Evolutionary conservation across 352 stramenopile species (phyloP).

Genomic region (Phytophthora palmivora): DNA sequence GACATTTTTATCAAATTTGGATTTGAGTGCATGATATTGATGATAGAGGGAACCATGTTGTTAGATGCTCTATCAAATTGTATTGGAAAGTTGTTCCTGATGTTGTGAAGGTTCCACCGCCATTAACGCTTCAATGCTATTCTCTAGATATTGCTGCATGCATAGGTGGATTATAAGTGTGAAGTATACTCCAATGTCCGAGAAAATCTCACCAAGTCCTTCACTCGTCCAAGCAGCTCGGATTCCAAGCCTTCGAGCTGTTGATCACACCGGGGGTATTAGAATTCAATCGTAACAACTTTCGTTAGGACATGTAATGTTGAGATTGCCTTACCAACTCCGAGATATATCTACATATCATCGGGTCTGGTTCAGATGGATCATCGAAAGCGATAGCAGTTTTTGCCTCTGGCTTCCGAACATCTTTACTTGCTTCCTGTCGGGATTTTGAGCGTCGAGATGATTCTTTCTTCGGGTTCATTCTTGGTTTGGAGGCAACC

Average conservation of each 20-base stretch:
- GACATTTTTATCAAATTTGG: too few relatives aligned
- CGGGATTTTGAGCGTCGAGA: conserved; percentile 9
- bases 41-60: too few relatives aligned
- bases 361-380: conserved; percentile 33
- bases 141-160: conserved; percentile 30
- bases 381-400: background rate
- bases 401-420: conserved; percentile 9
- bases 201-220: conserved; percentile 45
- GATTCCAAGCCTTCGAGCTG: conserved; percentile 43
- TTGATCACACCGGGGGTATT: background rate
- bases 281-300: background rate
- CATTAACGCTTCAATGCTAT: conserved; percentile 13
- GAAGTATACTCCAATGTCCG: background rate
- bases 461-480: background rate
- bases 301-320: background rate
- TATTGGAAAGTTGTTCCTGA: background rate
- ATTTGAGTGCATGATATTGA: too few relatives aligned
- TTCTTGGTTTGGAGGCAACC: conserved; percentile 1
- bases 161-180: background rate
- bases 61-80: too few relatives aligned
- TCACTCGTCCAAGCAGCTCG: conserved; percentile 39
- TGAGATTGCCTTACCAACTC: conserved; percentile 32
- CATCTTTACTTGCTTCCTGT: background rate
- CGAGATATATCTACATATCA: conserved; percentile 43
- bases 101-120: background rate